Conservation (phyloP, 2,329 filamentous ascomycete genomes). For the Pseudogymnoascus sp. region DNA sequence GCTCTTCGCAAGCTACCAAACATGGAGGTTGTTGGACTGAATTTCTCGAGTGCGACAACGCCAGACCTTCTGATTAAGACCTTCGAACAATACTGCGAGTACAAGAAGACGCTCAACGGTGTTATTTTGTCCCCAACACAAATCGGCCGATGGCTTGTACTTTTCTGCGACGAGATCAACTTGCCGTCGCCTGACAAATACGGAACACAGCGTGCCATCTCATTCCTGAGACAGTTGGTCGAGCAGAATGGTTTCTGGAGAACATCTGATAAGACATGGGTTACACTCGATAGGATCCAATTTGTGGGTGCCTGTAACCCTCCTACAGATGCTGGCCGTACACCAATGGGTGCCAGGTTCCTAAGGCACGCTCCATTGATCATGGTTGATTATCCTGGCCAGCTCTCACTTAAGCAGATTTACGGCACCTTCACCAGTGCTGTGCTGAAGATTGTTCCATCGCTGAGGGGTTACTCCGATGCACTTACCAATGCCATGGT, state of each 20-base stretch:
- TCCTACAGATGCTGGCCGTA: slow-evolving; percentile 93
- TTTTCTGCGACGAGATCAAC: slow-evolving; percentile 99
- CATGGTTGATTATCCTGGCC: slow-evolving; percentile 98
- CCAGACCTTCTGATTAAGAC: slow-evolving; percentile 98
- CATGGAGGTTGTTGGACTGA: slow-evolving; percentile 98
- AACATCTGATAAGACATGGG: slow-evolving; percentile 95
- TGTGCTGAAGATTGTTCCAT: slow-evolving; percentile 91
- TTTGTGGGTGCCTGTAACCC: slow-evolving; percentile 99
- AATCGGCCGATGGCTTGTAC: slow-evolving; percentile 93
- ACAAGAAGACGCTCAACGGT: slow-evolving; percentile 95
- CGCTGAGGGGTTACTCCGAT: slow-evolving; percentile 90
- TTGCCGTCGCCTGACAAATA: slow-evolving; percentile 96
- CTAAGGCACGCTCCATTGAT: slow-evolving; percentile 94
- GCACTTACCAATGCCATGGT: slow-evolving; percentile 97
- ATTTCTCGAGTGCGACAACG: slow-evolving; percentile 97
- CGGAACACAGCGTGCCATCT: slow-evolving; percentile 92
- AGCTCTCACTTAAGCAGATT: slow-evolving; percentile 89
- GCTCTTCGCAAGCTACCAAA: slow-evolving; percentile 93
- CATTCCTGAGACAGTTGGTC: slow-evolving; percentile 92
- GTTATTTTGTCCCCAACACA: slow-evolving; percentile 93
- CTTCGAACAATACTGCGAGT: slow-evolving; percentile 98
- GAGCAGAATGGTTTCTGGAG: slow-evolving; percentile 99
- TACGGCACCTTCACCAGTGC: slow-evolving; percentile 98
- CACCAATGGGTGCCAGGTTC: slow-evolving; percentile 86
- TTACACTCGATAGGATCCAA: slow-evolving; percentile 93